Evolutionary conservation across 2,329 filamentous ascomycete species (phyloP), one percentile per base, ranked within the genome.

Genomic region (Xylariaceae sp.): DNA sequence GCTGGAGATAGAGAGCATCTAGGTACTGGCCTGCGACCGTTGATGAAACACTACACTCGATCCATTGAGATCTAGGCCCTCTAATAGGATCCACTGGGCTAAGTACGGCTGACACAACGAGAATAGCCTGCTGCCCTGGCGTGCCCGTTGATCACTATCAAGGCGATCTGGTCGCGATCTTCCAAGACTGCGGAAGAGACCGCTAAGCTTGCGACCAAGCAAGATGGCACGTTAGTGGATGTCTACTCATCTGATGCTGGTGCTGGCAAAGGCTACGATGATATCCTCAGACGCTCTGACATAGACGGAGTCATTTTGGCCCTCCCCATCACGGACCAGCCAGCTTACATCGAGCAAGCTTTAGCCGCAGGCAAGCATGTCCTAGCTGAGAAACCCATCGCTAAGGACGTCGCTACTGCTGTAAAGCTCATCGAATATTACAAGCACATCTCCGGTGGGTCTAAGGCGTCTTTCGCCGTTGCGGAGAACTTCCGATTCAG

Each of bases 401-500:
- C 78, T 3, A 74, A 76, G 49, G 78, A 84, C 49, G 63, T 83
- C 8, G 65, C 68, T 2, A 54, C 58, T 1, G 72, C 64, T 13
- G 52, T 61, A 47, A 56, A 62, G 42, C 64, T 75, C 8, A 63
- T 75, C 31, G 60, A 48, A 4, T 63, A 60, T 47, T 65, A 65
- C 47, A 53, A 51, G 38, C 55, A 56, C 11, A 37, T 59, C 3
- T 54, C 53, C 24, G 47, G 34, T 9, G 53, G 56, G 48, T 55
- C 47, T 11, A 52, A 55, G 43, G 64, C 66, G 9, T 73, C 72
- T 4, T 79, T 80, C 64, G 69, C 70, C 12, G 73, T 90, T 3
- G 86, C 83, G 0, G 87, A 90, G 63, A 89, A 90, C 63, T 85
- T 79, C 57, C 75, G 86, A 38, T 89, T 80, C 64, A 61, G 77